phyloP scores from a whole-genome alignment of 2,329 filamentous ascomycete species.

The Botrytis cinerea region DNA sequence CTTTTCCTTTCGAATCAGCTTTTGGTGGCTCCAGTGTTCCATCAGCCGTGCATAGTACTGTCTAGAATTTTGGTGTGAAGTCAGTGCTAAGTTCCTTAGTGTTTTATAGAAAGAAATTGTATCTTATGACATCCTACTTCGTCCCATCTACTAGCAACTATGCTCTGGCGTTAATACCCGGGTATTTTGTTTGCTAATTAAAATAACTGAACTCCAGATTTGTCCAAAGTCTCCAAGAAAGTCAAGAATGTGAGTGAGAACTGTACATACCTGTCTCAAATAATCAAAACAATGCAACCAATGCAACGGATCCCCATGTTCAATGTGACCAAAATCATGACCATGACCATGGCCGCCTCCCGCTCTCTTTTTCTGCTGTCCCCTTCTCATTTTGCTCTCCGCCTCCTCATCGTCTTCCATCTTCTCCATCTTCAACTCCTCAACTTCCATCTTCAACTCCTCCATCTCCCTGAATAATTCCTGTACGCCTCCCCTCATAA shows the following conservation, averaged over 20 bases:
- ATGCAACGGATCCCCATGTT: conserved; percentile 20
- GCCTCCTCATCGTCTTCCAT: background rate
- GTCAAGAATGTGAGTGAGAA: background rate
- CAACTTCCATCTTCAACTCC: background rate
- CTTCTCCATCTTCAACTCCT: background rate
- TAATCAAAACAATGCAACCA: conserved; percentile 26
- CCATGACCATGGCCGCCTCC: background rate
- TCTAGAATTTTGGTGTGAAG: background rate
- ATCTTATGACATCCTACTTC: background rate
- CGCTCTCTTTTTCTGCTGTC: background rate
- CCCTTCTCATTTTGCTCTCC: too few relatives aligned
- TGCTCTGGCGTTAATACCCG: background rate
- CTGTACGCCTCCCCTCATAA: conserved; percentile 19
- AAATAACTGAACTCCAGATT: background rate
- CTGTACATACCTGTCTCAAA: conserved; percentile 24
- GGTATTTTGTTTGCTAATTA: too few relatives aligned
- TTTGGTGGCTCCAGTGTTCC: conserved; percentile 20
- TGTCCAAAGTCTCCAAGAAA: background rate
- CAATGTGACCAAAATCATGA: conserved; percentile 16
- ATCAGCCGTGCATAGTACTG: conserved; percentile 15
- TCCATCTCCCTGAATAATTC: conserved; percentile 19
- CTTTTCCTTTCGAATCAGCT: conserved; percentile 2
- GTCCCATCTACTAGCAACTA: background rate
- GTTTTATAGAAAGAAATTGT: background rate
- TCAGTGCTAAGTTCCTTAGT: background rate